Base-by-base conservation (phyloP, 345 rosid genomes). In the Clausena lansium region DNA sequence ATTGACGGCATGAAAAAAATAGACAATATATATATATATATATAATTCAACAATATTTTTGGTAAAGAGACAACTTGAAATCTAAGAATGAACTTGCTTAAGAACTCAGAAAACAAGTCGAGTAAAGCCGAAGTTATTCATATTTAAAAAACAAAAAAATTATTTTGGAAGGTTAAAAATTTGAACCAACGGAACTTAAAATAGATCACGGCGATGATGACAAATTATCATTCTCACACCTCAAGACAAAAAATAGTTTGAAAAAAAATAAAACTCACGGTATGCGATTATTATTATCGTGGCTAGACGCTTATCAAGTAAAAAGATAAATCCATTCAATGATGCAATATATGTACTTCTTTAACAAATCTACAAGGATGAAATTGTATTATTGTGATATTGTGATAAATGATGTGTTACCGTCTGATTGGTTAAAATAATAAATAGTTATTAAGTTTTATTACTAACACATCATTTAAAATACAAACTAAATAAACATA, bases 61-160 rank as follows among this genome's bases (percentile, higher is more conserved):
- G 73, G 69, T 76, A 64, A 30, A 28, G 17, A 11, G 58, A 33
- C 79, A 70, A 38, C 87, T 86, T 86, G 61, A 76, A 82, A 66
- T 70, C 22, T 35, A 86, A 86, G 89, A 28, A 83, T 78, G 47
- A 52, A 67, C 6, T 87, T 85, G 86, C 88, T 83, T 85, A 27
- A 77, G 70, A 38, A 52, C 24, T 33, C 50, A 32, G 80, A 24
- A 20, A 30, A 19, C 8, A 27, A 19, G 2, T 35, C 73, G 82
- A 83, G 83, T 83, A 81, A 63, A 24, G 20, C 38, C 78, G 41
- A 85, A 85, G 90, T 27, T 33, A 72, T 73, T 13, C 50, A 13
- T 3, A 45, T 45, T 2, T 0, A 10, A 41, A 41, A 9, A 2
- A 45, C n/a, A 13, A 0, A 41, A 45, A 3, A 45, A 35, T 52